These are phyloP conservation scores for Tricholoma furcatifolium DNA, from an alignment of 768 basidiomycete species.

Conservation along the genomic window DNA sequence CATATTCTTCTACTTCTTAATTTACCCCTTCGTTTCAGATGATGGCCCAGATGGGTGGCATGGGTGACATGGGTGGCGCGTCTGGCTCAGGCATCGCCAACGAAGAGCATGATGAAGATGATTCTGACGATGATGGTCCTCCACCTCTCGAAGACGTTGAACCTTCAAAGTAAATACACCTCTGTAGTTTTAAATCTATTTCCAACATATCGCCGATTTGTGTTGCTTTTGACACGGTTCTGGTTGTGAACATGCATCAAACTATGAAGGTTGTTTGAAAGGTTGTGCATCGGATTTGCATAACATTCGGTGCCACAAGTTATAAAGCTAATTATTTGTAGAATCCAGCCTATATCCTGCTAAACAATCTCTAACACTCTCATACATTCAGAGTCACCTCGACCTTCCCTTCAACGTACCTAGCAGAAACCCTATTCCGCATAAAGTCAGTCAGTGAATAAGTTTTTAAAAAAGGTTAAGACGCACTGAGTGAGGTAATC, in stretches of 20 bases:
- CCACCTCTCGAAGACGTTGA: conserved; percentile 79
- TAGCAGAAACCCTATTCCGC: conserved; percentile 41
- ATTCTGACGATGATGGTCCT: conserved; percentile 66
- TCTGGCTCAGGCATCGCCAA: conserved; percentile 18
- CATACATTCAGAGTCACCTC: conserved; percentile 44
- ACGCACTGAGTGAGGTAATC: conserved; percentile 61
- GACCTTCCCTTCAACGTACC: conserved; percentile 43
- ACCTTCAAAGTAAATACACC: conserved; percentile 33
- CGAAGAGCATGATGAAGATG: conserved; percentile 42
- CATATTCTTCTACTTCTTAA: not conserved
- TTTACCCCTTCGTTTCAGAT: conserved; percentile 30
- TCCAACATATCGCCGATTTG: not conserved
- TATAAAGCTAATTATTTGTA: not conserved
- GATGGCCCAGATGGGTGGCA: conserved; percentile 48
- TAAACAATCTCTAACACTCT: not conserved
- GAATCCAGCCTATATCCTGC: not conserved
- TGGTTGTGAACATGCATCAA: too few relatives aligned
- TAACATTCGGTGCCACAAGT: too few relatives aligned
- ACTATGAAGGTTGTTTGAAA: too few relatives aligned
- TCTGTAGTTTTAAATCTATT: not conserved
- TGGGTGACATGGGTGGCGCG: conserved; percentile 13
- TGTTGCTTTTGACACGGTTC: too few relatives aligned
- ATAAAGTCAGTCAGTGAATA: not conserved
- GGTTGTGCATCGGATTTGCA: too few relatives aligned
- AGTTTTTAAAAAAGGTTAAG: conserved; percentile 18